These are phyloP conservation scores for Silene noctiflora DNA, from an alignment of 179 eudicot species.

Conservation along the genomic window DNA sequence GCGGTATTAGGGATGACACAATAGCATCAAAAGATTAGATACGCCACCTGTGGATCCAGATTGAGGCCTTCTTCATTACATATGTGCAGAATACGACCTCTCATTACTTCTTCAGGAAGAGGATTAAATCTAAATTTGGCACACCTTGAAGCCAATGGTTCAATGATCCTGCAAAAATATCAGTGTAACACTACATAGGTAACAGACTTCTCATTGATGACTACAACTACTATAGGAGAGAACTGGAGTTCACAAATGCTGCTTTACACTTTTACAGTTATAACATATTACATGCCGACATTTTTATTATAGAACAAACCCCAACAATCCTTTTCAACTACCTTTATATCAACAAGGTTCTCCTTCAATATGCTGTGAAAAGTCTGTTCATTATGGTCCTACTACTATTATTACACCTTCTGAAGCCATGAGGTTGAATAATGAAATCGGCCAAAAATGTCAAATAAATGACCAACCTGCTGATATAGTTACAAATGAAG, in stretches of 20 bases:
- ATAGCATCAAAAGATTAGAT: conserved; percentile 15
- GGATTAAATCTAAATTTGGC: conserved; percentile 95
- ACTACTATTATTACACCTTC: background rate
- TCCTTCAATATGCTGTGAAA: background rate
- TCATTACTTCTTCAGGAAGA: conserved; percentile 82
- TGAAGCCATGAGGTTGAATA: background rate
- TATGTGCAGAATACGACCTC: conserved; percentile 59
- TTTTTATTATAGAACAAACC: background rate
- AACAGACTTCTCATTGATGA: background rate
- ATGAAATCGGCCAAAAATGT: background rate
- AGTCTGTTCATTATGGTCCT: background rate
- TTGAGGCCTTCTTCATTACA: conserved; percentile 80
- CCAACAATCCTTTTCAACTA: background rate
- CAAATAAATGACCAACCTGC: conserved; percentile 51
- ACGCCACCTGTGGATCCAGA: conserved; percentile 68
- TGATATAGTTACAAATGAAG: conserved; percentile 93
- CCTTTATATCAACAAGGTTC: background rate
- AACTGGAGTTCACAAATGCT: background rate
- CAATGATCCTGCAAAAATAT: conserved; percentile 60
- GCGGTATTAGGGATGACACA: conserved; percentile 2
- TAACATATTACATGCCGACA: background rate
- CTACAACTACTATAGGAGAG: background rate
- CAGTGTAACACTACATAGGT: conserved; percentile 4
- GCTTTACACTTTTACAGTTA: background rate
- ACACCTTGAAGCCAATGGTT: conserved; percentile 94